Evolutionary conservation across 2,329 filamentous ascomycete species (phyloP), one percentile per base, ranked within the genome.

Genomic region (Neopestalotiopsis sp.): DNA sequence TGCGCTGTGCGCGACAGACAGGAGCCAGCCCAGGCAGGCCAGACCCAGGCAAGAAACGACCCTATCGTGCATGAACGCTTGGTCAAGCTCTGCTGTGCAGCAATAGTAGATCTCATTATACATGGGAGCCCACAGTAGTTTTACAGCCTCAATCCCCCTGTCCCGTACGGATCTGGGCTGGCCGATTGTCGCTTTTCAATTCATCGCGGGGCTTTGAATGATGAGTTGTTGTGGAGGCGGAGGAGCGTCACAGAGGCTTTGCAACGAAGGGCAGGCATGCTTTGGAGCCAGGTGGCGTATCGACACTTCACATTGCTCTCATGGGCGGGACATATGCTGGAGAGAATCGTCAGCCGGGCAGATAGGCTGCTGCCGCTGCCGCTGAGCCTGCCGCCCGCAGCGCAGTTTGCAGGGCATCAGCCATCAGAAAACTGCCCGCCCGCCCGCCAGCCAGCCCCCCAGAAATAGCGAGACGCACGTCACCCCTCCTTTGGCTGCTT

Each of bases 41-140:
- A 66, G 49, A 49, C 64, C 42, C 52, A 57, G 34, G 14, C 52
- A 40, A 63, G 62, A 64, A 59, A 61, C 40, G 59, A n/a, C 32
- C 57, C 38, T 58, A 66, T 67, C 68, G 57, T 69, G 68, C 68
- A 69, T 69, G 68, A 69, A 69, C 68, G 68, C 68, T 67, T 67
- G 68, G 66, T 69, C 68, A 67, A 69, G 30, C 67, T 34, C 57
- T 45, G 30, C 20, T 61, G 24, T 63, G 64, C 40, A 64, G 62
- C 32, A 67, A 62, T 67, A 67, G 34, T 40, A 67, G 57, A 56
- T 58, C 66, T 52, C 57, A 56, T 67, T 67, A 67, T 67, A 67
- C 65, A 67, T 67, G 34, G 45, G 20, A 67, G 66, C 38, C 66
- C 45, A 67, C 66, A 67, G 66, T 52, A 67, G 65, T 63, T 38